Base-by-base conservation (phyloP, 345 rosid species). In the Eucalyptus rudis region DNA sequence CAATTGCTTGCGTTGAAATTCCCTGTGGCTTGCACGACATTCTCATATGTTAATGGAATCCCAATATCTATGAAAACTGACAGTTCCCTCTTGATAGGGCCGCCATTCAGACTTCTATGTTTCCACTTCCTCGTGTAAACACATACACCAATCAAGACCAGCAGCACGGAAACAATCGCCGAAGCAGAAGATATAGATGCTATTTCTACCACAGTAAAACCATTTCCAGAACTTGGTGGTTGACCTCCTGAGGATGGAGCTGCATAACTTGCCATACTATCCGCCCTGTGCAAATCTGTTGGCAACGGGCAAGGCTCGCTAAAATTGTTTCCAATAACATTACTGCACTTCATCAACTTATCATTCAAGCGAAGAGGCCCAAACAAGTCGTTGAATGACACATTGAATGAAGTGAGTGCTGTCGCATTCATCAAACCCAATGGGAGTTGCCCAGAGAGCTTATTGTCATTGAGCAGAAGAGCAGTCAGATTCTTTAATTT, bases 391-490 rank as follows among this genome's bases (percentile, higher is more conserved):
- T 95, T 94, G 91, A 92, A 93, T 68, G 97, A 95, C 88, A 93
- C 94, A 86, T 95, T 94, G 90, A 95, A 93, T 7, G 89, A 88
- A n/a, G 93, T 88, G 59, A 95, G 95, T 31, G 87, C 51, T 13
- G 95, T 87, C 59, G 86, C 90, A 91, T 92, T 93, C 79, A 93
- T 93, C 87, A 95, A 89, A 88, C 93, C 93, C 4, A 93, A 87
- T n/a, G 97, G 96, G 71, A 95, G 94, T 88, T 90, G 89, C 89
- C 96, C 97, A 7, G 94, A 92, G 29, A 95, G 94, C 51, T 90
- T 94, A 89, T 95, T 95, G 90, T 93, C 91, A 86, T 94, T 89
- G 64, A 95, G 96, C 89, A 94, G 91, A 90, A 95, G 96, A 86
- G 90, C 90, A 43, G 93, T 89, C 88, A 95, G 92, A 79, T 91